Evolutionary conservation across 371 early-diverging fungal species (phyloP).

Genomic region (Paraphysoderma sedebokerense): DNA sequence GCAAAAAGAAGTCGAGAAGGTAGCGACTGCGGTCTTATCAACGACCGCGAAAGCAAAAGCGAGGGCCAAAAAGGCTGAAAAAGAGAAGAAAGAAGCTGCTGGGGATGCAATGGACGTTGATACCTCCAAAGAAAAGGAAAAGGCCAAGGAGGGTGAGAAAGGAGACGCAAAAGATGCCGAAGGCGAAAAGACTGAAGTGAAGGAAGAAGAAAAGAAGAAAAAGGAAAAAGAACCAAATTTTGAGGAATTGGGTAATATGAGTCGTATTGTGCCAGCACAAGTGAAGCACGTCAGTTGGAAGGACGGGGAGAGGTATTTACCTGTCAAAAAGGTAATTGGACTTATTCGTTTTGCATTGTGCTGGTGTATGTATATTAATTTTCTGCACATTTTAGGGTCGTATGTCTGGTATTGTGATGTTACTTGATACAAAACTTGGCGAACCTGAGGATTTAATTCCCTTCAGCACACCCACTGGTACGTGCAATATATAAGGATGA

Average conservation of each 20-base stretch:
- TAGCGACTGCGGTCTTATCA: conserved; percentile 86
- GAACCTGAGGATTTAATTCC: background rate
- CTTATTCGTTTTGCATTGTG: background rate
- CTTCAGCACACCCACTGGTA: conserved; percentile 31
- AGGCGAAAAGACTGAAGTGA: background rate
- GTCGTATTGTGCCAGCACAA: conserved; percentile 78
- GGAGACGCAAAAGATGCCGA: background rate
- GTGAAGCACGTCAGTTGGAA: conserved; percentile 66
- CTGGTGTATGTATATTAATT: too few relatives aligned
- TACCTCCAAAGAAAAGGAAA: conserved; percentile 2
- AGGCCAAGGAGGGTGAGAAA: background rate
- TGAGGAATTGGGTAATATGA: conserved; percentile 50
- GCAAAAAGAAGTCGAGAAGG: conserved; percentile 31
- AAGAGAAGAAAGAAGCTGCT: conserved; percentile 34
- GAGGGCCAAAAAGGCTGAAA: conserved; percentile 66
- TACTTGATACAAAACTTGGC: background rate
- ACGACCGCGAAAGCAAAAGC: conserved; percentile 88
- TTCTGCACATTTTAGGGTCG: too few relatives aligned
- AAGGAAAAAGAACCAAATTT: conserved; percentile 16
- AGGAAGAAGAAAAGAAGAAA: conserved; percentile 4
- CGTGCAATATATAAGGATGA: too few relatives aligned
- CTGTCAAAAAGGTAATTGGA: conserved; percentile 50
- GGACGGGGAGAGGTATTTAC: conserved; percentile 64
- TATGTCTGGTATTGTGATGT: conserved; percentile 3
- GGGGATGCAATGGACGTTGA: conserved; percentile 22